Conservation (phyloP, 2,329 filamentous ascomycete species). For the Fusarium floridanum region DNA sequence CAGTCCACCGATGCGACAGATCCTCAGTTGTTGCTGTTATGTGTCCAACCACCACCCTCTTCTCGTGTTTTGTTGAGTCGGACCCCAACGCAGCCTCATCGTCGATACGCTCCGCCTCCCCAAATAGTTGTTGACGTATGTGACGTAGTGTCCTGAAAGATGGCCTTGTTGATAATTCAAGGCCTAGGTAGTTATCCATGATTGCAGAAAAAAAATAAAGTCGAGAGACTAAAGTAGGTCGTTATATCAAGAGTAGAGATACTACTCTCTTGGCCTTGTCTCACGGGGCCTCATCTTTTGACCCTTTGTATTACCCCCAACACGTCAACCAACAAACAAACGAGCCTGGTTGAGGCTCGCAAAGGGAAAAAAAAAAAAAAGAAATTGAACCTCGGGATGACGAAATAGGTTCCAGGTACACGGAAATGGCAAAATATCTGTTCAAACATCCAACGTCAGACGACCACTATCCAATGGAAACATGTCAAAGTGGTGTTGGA, state of each 20-base stretch:
- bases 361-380: background rate
- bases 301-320: background rate
- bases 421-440: background rate
- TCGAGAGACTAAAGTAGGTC: background rate
- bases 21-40: background rate
- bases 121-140: constrained; percentile 6
- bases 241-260: background rate
- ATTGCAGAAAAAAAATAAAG: background rate
- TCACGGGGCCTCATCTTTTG: background rate
- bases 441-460: constrained; percentile 1
- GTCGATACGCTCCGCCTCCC: background rate
- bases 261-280: background rate
- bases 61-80: background rate
- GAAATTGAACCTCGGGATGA: background rate
- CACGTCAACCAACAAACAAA: background rate
- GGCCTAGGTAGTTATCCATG: background rate
- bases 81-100: background rate
- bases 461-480: background rate
- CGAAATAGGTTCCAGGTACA: background rate
- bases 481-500: background rate
- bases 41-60: background rate
- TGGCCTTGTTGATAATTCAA: background rate
- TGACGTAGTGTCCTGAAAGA: constrained; percentile 4
- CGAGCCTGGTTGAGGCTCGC: background rate
- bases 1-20: rapidly evolving